Conservation (phyloP, 495 filamentous ascomycete species). For the Tirmania nivea region DNA sequence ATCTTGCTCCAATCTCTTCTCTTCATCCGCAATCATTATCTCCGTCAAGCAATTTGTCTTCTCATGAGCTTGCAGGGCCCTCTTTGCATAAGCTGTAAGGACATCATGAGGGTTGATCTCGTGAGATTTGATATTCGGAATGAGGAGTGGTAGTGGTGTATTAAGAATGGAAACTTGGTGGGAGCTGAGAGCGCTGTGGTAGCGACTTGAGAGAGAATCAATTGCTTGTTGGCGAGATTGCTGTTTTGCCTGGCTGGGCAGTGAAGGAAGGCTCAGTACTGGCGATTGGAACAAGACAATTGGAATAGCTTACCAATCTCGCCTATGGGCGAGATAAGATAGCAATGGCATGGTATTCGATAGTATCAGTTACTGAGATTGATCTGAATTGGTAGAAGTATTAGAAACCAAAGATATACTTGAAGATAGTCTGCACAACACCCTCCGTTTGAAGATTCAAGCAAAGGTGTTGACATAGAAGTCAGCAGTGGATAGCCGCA, state of each 20-base stretch:
- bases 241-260: conserved; percentile 53
- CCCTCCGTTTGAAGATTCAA: too few relatives aligned
- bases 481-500: too few relatives aligned
- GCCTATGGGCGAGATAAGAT: conserved; percentile 38
- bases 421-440: too few relatives aligned
- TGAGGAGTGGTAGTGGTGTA: conserved; percentile 55
- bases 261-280: not conserved
- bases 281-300: not conserved
- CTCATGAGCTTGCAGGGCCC: conserved; percentile 61
- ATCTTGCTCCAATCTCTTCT: conserved; percentile 17
- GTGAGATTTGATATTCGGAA: conserved; percentile 50
- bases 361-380: too few relatives aligned
- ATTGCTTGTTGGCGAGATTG: conserved; percentile 47
- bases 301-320: conserved; percentile 29
- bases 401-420: too few relatives aligned
- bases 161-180: conserved; percentile 43
- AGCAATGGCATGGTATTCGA: conserved; percentile 21
- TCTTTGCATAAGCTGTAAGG: conserved; percentile 74
- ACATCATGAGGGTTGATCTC: conserved; percentile 47
- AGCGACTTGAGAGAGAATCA: conserved; percentile 37
- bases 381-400: too few relatives aligned
- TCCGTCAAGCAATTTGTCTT: conserved; percentile 88
- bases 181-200: conserved; percentile 39
- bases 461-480: too few relatives aligned
- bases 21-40: conserved; percentile 28